Base-by-base conservation (phyloP, 2,329 filamentous ascomycete genomes). In the Podosphaera aphanis region DNA sequence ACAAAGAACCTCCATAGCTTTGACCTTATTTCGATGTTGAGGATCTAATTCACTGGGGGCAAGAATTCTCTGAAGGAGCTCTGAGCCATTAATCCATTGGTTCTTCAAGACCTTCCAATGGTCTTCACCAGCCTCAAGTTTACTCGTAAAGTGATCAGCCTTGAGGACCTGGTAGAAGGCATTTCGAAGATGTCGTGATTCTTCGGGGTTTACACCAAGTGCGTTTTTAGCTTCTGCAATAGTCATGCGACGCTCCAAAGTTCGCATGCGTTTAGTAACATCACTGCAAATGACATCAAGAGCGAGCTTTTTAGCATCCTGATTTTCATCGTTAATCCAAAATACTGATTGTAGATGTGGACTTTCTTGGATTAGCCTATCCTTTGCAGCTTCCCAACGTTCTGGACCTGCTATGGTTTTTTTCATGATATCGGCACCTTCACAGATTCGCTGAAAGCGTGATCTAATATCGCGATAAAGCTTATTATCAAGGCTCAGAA, bases 221-320 rank as follows among this genome's bases (percentile, higher is more conserved):
- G 69, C 65, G 56, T 79, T 81, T 59, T 84, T 86, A 3, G 80
- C 81, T 48, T 85, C 77, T 1, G 74, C 70, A 39, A 88, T 71
- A 0, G 74, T 77, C 69, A 88, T 76, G n/a, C 71, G 67, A 29
- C 66, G 69, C 43, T 75, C 71, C 47, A 74, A 58, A 11, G 65
- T 73, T 54, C 83, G 73, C 66, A 86, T 77, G 18, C 79, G 68
- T 61, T 90, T 90, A 1, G 81, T 86, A 25, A 88, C 79, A 61
- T 88, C 82, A 23, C 74, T 79, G 56, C 80, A 85, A 20, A 92
- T 77, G 40, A 84, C 71, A 57, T 92, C 83, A 4, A 92, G 64
- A 0, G 82, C 80, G 40, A 83, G 65, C 33, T 69, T 69, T 57
- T 77, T 81, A 37, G 68, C 65, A 38, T 79, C 74, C 15, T 71